Percentiles rank a stretch among this genome's conserved stretches.
Evolutionary conservation across 306 rosid species (phyloP).

Genomic region (Datisca glomerata): DNA sequence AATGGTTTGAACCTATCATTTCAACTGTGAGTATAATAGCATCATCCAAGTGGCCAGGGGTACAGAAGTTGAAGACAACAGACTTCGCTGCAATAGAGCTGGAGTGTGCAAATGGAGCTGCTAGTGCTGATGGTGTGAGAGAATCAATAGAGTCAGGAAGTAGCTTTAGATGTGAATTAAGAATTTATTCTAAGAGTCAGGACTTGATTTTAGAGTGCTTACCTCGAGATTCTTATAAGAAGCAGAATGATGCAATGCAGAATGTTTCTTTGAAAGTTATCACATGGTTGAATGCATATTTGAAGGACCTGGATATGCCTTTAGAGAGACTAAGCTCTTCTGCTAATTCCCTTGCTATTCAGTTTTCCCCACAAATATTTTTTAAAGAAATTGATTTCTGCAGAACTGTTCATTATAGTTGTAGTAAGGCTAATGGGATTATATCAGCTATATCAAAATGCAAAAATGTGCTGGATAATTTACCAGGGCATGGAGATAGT

Average conservation of each 20-base stretch:
- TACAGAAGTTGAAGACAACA: conserved; percentile 36
- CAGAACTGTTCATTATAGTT: conserved; percentile 24
- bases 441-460: conserved; percentile 16
- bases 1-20: conserved; percentile 59
- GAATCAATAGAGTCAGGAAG: conserved; percentile 28
- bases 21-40: conserved; percentile 22
- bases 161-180: conserved; percentile 55
- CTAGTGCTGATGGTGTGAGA: conserved; percentile 22
- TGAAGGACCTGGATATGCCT: conserved; percentile 30
- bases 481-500: conserved; percentile 14
- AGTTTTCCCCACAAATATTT: conserved; percentile 26
- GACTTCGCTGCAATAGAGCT: conserved; percentile 22
- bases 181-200: conserved; percentile 41
- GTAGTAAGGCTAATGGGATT: conserved; percentile 21
- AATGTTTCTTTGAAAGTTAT: conserved; percentile 64
- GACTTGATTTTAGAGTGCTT: conserved; percentile 55
- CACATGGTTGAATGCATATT: conserved; percentile 54
- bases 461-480: conserved; percentile 13
- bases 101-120: too few species aligned
- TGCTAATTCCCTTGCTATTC: conserved; percentile 30
- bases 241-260: conserved; percentile 72
- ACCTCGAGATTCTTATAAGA: conserved; percentile 47
- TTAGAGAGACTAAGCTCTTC: conserved; percentile 33
- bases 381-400: conserved; percentile 31
- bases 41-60: conserved; percentile 34